Base-by-base conservation (phyloP, 148 eudicot species). In the Oxyria digyna region DNA sequence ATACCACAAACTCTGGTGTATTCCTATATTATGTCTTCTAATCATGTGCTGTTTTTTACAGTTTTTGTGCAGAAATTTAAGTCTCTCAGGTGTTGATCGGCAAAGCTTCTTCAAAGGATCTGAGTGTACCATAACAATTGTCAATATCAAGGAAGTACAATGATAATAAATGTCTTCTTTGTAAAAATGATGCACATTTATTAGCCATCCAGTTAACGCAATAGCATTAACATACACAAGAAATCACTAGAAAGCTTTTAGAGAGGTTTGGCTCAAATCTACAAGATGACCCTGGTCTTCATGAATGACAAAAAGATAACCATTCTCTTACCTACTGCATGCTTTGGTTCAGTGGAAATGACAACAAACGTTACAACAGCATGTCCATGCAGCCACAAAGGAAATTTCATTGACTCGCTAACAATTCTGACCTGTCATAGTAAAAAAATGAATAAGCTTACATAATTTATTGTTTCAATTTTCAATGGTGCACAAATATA, bases 361-460 rank as follows among this genome's bases (percentile, higher is more conserved):
- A 95, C 97, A 62, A 74, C 78, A 79, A 95, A 95, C 6, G 78
- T 84, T 75, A 91, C 79, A 67, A 84, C 79, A 69, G 87, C 84
- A 69, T 76, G 87, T 37, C 97, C 99, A 80, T 95, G 97, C 85
- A 95, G 74, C 99, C 96, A 95, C 81, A 95, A 74, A 67, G 99
- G 97, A 73, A 95, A 88, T 67, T 57, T 82, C 99, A 91, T 95
- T 54, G 80, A 81, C 76, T 77, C 87, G 72, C 91, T 85, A 69
- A 95, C 82, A 73, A 95, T 76, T 70, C 92, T 83, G 40, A 85
- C 87, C 97, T 95, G 89, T 55, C 63, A 17, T 32, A 67, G 20
- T 67, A n/a, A 14, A 43, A 64, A 57, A 26, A 4, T 0, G 9
- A 23, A 66, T 38, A 69, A 43, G 4, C 71, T 42, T 10, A 41